These are phyloP conservation scores for Straminergon stramineum DNA, from an alignment of 225 moss, liverwort and hornwort species.

Conservation along the genomic window DNA sequence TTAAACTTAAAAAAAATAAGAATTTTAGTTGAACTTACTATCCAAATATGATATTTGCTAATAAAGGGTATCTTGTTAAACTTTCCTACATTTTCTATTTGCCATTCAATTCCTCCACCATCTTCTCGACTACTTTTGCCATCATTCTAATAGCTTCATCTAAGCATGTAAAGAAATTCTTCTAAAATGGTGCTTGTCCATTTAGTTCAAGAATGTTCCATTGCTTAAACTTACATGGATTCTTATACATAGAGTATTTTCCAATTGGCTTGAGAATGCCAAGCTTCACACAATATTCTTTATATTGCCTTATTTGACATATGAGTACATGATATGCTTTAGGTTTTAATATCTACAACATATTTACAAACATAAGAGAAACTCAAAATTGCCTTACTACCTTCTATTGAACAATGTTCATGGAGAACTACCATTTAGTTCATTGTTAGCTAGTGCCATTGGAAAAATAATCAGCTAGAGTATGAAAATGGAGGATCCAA, in stretches of 20 bases:
- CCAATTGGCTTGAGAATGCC: not conserved
- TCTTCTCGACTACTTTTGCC: not conserved
- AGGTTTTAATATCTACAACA: not conserved
- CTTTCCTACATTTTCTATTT: not conserved
- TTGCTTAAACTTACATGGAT: no score
- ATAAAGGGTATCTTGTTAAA: not conserved
- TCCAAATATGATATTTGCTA: not conserved
- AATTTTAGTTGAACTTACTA: no score
- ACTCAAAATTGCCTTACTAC: not conserved
- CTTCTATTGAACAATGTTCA: not conserved
- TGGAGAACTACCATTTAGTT: fast-evolving
- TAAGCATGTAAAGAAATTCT: not conserved
- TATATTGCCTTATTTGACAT: not conserved
- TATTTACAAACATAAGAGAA: not conserved
- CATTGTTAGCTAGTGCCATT: not conserved
- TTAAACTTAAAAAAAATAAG: no score
- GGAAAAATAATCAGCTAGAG: not conserved
- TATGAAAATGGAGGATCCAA: not conserved
- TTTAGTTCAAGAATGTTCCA: not conserved
- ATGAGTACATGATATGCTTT: no score
- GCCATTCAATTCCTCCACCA: not conserved
- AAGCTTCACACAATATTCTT: not conserved
- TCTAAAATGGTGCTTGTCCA: not conserved
- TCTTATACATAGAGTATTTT: not conserved
- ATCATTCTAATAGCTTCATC: not conserved